Percentiles rank a stretch among this genome's conserved stretches.
These are phyloP conservation scores for Trametes hirsuta DNA, from an alignment of 1,284 basidiomycete species.

Conservation along the genomic window DNA sequence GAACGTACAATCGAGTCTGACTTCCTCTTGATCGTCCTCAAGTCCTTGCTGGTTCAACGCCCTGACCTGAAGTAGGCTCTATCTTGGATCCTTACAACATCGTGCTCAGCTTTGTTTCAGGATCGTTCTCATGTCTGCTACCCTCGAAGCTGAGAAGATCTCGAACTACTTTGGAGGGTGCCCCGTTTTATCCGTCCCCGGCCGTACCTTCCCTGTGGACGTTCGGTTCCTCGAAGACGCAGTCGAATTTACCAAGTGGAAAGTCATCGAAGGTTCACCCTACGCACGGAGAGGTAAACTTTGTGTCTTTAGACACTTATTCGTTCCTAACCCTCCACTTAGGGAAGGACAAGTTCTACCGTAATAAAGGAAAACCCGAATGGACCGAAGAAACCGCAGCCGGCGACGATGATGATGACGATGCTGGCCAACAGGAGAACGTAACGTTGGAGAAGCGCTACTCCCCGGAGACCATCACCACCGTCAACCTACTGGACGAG, in stretches of 20 bases:
- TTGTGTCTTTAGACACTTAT: constrained; percentile 27
- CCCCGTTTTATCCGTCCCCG: constrained; percentile 88
- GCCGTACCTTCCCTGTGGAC: constrained; percentile 96
- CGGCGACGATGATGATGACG: constrained; percentile 76
- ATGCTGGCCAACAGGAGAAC: constrained; percentile 47
- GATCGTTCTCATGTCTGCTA: constrained; percentile 97
- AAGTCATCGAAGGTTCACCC: constrained; percentile 81
- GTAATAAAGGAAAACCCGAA: constrained; percentile 64
- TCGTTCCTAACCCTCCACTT: constrained; percentile 16
- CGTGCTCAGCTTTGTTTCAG: constrained; percentile 43
- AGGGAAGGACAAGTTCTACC: constrained; percentile 67
- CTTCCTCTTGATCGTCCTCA: constrained; percentile 94
- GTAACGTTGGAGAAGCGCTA: constrained; percentile 75
- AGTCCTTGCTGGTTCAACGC: constrained; percentile 81
- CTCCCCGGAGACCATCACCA: constrained; percentile 72
- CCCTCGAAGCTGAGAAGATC: constrained; percentile 93
- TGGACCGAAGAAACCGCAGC: constrained; percentile 73
- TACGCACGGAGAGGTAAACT: constrained; percentile 74
- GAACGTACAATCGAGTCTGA: constrained; percentile 98
- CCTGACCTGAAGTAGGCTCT: constrained; percentile 78
- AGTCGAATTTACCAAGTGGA: constrained; percentile 86
- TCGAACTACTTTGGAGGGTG: constrained; percentile 93
- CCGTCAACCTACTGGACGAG: constrained; percentile 89
- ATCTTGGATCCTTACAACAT: neutral
- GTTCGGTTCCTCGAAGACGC: constrained; percentile 92